phyloP scores from a whole-genome alignment of 306 rosid species.

The Psophocarpus tetragonolobus region DNA sequence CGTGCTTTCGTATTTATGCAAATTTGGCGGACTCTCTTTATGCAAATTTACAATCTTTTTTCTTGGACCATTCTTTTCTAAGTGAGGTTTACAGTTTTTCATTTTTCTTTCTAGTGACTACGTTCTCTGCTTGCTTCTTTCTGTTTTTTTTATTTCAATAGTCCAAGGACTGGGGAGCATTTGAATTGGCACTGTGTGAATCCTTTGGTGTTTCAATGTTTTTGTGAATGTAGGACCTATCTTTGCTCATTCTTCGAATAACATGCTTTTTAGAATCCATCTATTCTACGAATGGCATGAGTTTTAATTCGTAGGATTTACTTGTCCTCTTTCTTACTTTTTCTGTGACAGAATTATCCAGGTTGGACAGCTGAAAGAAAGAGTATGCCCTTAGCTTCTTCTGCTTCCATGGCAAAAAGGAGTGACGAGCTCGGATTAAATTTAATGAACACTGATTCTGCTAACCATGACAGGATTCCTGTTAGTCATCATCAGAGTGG shows the following conservation, averaged over 20 bases:
- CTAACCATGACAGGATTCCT: not conserved
- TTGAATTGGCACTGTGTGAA: not conserved
- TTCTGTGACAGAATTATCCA: not conserved
- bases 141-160: not conserved
- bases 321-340: not conserved
- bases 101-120: not conserved
- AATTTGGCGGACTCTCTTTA: not conserved
- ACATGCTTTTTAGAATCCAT: not conserved
- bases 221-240: not conserved
- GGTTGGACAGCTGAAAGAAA: not conserved
- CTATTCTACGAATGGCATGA: not conserved
- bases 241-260: not conserved
- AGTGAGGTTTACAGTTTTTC: not conserved
- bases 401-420: conserved; percentile 24
- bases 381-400: conserved; percentile 1
- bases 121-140: not conserved
- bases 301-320: not conserved
- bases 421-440: conserved; percentile 14
- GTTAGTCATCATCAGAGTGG: not conserved
- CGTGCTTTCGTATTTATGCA: not conserved
- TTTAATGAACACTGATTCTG: not conserved
- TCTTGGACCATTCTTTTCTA: not conserved
- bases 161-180: not conserved
- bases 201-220: not conserved
- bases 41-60: not conserved